Percentiles rank a stretch among this genome's conserved stretches.
Conservation (phyloP, 176 grass and related monocot species). For the Oropetium thomaeum region DNA sequence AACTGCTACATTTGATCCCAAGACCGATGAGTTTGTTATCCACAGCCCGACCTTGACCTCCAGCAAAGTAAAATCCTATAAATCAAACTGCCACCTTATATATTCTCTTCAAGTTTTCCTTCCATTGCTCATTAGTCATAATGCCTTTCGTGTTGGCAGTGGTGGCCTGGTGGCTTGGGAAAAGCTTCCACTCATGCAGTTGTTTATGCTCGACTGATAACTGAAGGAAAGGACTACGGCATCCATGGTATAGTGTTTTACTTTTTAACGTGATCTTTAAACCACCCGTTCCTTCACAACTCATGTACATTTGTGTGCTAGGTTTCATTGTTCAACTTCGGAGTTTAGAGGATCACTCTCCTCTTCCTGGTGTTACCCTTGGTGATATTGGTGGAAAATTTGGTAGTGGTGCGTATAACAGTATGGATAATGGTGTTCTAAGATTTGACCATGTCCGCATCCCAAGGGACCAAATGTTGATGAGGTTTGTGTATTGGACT, state of each 20-base stretch:
- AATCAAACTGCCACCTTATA: background rate
- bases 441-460: slow-evolving; percentile 95
- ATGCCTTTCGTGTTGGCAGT: slow-evolving; percentile 48
- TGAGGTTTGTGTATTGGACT: slow-evolving; percentile 49
- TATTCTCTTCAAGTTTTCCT: background rate
- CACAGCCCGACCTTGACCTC: slow-evolving; percentile 97
- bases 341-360: slow-evolving; percentile 92
- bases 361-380: slow-evolving; percentile 80
- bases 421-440: slow-evolving; percentile 97
- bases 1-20: slow-evolving; percentile 90
- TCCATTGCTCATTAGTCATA: background rate
- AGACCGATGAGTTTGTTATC: slow-evolving; percentile 86
- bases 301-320: slow-evolving; percentile 38
- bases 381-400: slow-evolving; percentile 99
- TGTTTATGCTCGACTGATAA: slow-evolving; percentile 89
- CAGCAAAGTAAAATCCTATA: slow-evolving; percentile 63
- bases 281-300: background rate
- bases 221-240: slow-evolving; percentile 83
- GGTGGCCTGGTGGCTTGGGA: slow-evolving; percentile 98
- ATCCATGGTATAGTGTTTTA: slow-evolving; percentile 69
- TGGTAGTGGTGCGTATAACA: slow-evolving; percentile 94
- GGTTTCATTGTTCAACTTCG: slow-evolving; percentile 96
- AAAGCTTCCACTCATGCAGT: slow-evolving; percentile 95
- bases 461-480: slow-evolving; percentile 95
- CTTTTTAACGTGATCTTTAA: slow-evolving; percentile 12